Base-by-base conservation (phyloP, 768 basidiomycete genomes). In the Clavaria fumosa region DNA sequence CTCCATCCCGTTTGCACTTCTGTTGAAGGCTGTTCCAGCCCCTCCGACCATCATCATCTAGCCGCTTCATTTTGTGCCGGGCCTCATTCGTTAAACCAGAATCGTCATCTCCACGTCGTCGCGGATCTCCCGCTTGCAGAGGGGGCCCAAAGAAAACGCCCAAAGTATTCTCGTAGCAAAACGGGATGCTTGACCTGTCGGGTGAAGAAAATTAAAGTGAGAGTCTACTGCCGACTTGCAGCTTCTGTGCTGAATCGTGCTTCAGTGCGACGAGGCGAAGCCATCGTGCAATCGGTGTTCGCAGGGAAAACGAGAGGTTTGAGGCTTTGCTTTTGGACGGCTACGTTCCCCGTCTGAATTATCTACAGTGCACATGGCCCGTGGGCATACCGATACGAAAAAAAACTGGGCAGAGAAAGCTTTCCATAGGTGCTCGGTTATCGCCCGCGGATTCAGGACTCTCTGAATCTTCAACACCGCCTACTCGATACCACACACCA, bases 191-290 rank as follows among this genome's bases (percentile, higher is more conserved):
- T 93, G 53, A 90, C 85, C 30, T 96, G 90, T 68, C 72, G 90
- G 49, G 72, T 75, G 44, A 90, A 91, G 67, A 85, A 93, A 68
- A 86, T 96, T 51, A 95, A 95, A 72, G 84, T 83, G n/a, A n/a
- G 45, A 38, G 68, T 52, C 38, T 37, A 33, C 28, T n/a, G 39
- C 2, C 33, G 26, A n/a, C n/a, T n/a, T n/a, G n/a, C n/a, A n/a
- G n/a, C n/a, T n/a, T n/a, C n/a, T n/a, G n/a, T n/a, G n/a, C n/a
- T n/a, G n/a, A n/a, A n/a, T n/a, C n/a, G n/a, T n/a, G n/a, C 40
- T 34, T 39, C 45, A 88, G 81, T 96, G 90, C 57, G 90, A 91
- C 54, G 90, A 96, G 59, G 70, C 70, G 10, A 84, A 89, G 53
- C 90, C 89, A 38, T 70, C 67, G 40, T 93, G 89, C 61, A 74